Conservation (phyloP, 1,284 basidiomycete genomes). For the Rugosomyces carneus region DNA sequence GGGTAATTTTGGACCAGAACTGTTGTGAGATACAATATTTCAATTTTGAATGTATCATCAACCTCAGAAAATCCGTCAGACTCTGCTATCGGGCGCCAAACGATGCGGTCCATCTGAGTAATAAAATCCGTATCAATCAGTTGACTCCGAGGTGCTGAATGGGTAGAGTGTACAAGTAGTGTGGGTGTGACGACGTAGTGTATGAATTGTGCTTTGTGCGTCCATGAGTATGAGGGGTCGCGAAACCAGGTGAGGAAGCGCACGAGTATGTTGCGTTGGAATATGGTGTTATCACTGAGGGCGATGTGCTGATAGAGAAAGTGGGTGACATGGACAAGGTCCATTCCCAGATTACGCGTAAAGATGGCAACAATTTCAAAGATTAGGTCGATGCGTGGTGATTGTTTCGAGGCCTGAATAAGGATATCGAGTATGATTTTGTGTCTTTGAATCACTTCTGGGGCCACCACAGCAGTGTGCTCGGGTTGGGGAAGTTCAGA, state of each 20-base stretch:
- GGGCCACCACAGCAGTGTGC: conserved; percentile 38
- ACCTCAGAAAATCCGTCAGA: conserved; percentile 51
- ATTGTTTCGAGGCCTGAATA: conserved; percentile 61
- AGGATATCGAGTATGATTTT: conserved; percentile 73
- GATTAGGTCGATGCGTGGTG: conserved; percentile 78
- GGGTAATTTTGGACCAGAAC: conserved; percentile 85
- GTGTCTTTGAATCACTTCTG: conserved; percentile 59
- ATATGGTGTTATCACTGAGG: conserved; percentile 52
- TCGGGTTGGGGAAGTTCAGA: conserved; percentile 46
- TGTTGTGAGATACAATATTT: conserved; percentile 88
- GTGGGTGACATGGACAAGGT: conserved; percentile 75
- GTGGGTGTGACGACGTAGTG: conserved; percentile 89
- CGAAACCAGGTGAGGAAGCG: conserved; percentile 86
- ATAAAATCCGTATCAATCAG: conserved; percentile 72
- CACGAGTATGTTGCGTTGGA: conserved; percentile 79
- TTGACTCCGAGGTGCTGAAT: conserved; percentile 42
- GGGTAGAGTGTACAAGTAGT: conserved; percentile 71
- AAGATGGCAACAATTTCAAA: conserved; percentile 87
- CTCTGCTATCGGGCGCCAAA: conserved; percentile 78
- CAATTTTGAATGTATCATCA: conserved; percentile 84
- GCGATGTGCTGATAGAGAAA: conserved; percentile 91
- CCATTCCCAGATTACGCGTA: conserved; percentile 77
- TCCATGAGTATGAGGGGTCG: conserved; percentile 59
- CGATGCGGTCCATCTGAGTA: conserved; percentile 59
- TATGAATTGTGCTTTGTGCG: conserved; percentile 83